Evolutionary conservation across 169 alveolate genomes (phyloP), one percentile per base, ranked within the genome.

Genomic region (Cryptosporidium canis): DNA sequence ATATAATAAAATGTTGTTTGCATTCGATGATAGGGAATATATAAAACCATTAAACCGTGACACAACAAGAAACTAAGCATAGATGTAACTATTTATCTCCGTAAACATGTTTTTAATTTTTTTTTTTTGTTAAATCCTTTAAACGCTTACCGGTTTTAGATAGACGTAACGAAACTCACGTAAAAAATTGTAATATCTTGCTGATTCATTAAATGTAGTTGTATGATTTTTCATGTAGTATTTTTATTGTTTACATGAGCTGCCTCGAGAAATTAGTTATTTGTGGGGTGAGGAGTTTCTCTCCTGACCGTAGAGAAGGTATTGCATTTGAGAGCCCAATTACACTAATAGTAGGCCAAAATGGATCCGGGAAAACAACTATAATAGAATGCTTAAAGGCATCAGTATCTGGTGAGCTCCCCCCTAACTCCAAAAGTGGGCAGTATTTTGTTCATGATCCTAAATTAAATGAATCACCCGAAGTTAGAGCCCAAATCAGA

Each of bases 301-400:
- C 97, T 64, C 98, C 98, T 9, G 97, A 95, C 48, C 93, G 93
- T 39, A 93, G 95, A 83, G 97, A 97, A 93, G 94, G 94, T 45
- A 92, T 98, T 16, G 95, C 95, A 53, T 98, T 98, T 85, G 97
- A 96, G 45, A 93, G 94, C 51, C 99, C 99, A 2, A 94, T 98
- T 58, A 98, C 99, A 1, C 93, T 98, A 45, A 98, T 98, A 35
- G 98, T 97, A 18, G 99, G 99, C 47, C 98, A 96, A 55, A 98
- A 98, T 92, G 99, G 99, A 37, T 97, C 99, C 35, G 99, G 99
- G 7, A 98, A 97, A 91, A 97, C 99, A 94, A 98, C 99, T 7
- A 94, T 98, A 66, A 96, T 98, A 35, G 99, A 98, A 92, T 96
- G 99, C 87, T 93, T 97, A 47, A 95, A 96, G 72, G 93, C 95